A percentile compares a stretch with the other conserved stretches of the same genome.
Evolutionary conservation across 352 stramenopile species (phyloP).

Genomic region (Globisporangium polare): DNA sequence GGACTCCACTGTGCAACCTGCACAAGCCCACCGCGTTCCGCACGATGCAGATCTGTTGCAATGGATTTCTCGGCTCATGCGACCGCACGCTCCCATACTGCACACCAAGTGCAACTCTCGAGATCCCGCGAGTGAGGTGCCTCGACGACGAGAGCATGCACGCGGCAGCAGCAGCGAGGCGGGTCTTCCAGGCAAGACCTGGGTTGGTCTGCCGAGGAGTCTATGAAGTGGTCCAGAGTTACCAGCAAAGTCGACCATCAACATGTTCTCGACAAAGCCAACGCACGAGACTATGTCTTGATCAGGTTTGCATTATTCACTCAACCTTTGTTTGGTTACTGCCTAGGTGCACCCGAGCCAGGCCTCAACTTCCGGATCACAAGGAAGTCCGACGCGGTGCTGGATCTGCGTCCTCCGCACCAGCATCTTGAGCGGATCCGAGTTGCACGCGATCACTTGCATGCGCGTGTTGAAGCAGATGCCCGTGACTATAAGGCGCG

Average conservation of each 20-base stretch:
- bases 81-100: constrained; percentile 26
- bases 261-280: no score
- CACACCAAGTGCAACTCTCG: not conserved
- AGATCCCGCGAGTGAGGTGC: no score
- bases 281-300: no score
- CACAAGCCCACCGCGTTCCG: no score
- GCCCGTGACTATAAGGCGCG: not conserved
- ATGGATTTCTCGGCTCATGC: constrained; percentile 27
- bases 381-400: not conserved
- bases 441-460: not conserved
- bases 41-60: constrained; percentile 25
- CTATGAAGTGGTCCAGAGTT: no score
- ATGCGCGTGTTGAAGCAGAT: not conserved
- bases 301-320: no score
- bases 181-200: no score
- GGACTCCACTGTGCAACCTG: no score
- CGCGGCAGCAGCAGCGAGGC: no score
- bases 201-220: no score
- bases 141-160: no score
- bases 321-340: not conserved
- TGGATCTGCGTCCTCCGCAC: not conserved
- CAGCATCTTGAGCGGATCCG: not conserved
- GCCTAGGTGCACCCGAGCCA: constrained; percentile 22
- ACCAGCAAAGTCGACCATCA: no score
- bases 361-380: not conserved